Base-by-base conservation (phyloP, 208 protist species). In the Lotmaria passim region DNA sequence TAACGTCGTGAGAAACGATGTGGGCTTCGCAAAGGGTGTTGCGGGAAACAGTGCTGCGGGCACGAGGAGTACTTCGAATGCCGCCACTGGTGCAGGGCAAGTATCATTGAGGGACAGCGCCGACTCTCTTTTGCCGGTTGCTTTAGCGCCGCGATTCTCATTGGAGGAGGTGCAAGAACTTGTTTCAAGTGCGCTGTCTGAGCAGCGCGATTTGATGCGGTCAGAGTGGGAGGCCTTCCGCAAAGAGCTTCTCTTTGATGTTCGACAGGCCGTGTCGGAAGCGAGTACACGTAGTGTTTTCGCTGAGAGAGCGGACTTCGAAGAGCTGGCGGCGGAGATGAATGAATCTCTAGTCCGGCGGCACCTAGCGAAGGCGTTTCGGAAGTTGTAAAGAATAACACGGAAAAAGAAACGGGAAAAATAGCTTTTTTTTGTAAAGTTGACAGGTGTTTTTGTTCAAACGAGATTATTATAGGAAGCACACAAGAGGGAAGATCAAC, bases 281-380 rank as follows among this genome's bases (percentile, higher is more conserved):
- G 38, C 23, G 7, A 47, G 57, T 8, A 59, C 46, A 14, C n/a
- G 36, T 14, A 36, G 26, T 12, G 41, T 61, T 5, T 21, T 58
- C 2, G 53, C 21, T 0, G 53, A 30, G 1, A 47, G 15, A 21
- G 43, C 64, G 28, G 33, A 53, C 8, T 61, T 62, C 30, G 48
- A 44, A n/a, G 43, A 60, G 43, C 14, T 38, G 14, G 21, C 43
- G 23, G 53, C 23, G 24, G 14, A 62, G 43, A 55, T 62, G 31
- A 58, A 28, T 15, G 64, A 60, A 23, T 50, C 39, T 41, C 51
- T 70, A 7, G 36, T 55, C 34, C 51, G 53, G 12, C 38, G 64
- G 10, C 64, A 70, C 55, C 48, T 70, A 21, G 33, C 53, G 17
- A 60, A 53, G 33, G 64, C 64, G 21, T 70, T 70, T 55, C 64